phyloP scores from a whole-genome alignment of 495 filamentous ascomycete species.

The Antarctomyces pellizariae region DNA sequence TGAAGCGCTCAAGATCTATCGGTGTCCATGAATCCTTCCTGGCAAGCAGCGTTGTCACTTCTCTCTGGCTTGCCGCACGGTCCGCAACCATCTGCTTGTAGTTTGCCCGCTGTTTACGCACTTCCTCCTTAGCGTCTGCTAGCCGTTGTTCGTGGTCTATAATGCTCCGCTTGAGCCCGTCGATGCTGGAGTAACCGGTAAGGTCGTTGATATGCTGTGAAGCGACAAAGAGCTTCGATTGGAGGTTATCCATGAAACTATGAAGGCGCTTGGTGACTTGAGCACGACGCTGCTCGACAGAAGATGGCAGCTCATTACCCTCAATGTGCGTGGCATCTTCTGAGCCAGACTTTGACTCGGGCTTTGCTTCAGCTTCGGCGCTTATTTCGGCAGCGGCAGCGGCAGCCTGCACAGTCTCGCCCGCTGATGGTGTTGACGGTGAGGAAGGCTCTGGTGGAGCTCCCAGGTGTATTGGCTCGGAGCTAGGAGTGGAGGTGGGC shows the following conservation, averaged over 20 bases:
- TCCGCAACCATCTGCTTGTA: conserved; percentile 59
- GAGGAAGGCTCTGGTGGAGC: not conserved
- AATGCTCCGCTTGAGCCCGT: conserved; percentile 59
- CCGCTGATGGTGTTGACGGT: not conserved
- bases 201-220: conserved; percentile 77
- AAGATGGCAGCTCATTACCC: conserved; percentile 60
- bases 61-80: conserved; percentile 72
- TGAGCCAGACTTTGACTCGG: not conserved
- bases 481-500: conserved; percentile 1
- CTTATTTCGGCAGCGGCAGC: not conserved
- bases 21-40: conserved; percentile 84
- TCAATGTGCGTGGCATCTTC: conserved; percentile 5
- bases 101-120: conserved; percentile 44
- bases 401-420: not conserved
- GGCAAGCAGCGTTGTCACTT: conserved; percentile 83
- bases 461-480: too few relatives aligned
- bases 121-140: conserved; percentile 32
- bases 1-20: conserved; percentile 81
- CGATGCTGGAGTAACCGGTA: conserved; percentile 87
- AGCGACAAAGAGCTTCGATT: conserved; percentile 61
- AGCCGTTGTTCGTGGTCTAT: conserved; percentile 42
- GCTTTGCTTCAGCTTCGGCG: not conserved
- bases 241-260: conserved; percentile 66
- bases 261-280: conserved; percentile 49
- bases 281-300: conserved; percentile 47